Conservation (phyloP, 371 early-diverging fungal species). For the Syncephalastrum sp. region DNA sequence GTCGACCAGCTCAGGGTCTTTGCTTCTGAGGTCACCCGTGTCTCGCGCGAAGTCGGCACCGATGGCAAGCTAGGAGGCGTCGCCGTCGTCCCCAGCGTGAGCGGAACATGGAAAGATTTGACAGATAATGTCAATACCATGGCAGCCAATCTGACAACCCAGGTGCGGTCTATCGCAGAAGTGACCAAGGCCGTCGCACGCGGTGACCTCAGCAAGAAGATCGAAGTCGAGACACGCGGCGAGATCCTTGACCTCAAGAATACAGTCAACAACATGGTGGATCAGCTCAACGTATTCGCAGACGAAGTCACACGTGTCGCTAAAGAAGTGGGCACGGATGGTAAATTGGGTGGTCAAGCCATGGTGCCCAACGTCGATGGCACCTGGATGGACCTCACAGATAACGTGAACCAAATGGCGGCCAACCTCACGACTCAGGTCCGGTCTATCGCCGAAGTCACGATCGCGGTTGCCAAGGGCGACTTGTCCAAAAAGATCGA, state of each 20-base stretch:
- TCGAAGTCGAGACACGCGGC: constrained; percentile 27
- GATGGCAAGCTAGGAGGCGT: constrained; percentile 53
- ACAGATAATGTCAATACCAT: constrained; percentile 61
- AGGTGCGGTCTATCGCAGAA: constrained; percentile 51
- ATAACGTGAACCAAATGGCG: constrained; percentile 44
- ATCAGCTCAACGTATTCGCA: constrained; percentile 35
- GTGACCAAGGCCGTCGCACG: constrained; percentile 59
- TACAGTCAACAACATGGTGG: constrained; percentile 43
- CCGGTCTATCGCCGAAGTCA: constrained; percentile 47
- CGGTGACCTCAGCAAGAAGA: constrained; percentile 46
- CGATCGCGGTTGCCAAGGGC: constrained; percentile 48
- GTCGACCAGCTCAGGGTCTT: constrained; percentile 41
- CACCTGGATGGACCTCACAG: constrained; percentile 43
- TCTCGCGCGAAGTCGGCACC: constrained; percentile 46
- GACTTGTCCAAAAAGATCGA: constrained; percentile 58
- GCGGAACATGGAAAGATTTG: constrained; percentile 61
- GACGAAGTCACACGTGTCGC: constrained; percentile 36
- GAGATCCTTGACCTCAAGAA: constrained; percentile 36
- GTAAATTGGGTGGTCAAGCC: constrained; percentile 33
- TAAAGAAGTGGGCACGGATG: constrained; percentile 45
- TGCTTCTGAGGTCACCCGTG: constrained; percentile 40
- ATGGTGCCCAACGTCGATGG: constrained; percentile 39
- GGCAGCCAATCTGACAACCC: constrained; percentile 57
- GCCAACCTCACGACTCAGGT: constrained; percentile 42
- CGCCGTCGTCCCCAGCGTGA: constrained; percentile 45